These are phyloP conservation scores for Sedum album DNA, from an alignment of 164 flowering plant species.

Conservation along the genomic window DNA sequence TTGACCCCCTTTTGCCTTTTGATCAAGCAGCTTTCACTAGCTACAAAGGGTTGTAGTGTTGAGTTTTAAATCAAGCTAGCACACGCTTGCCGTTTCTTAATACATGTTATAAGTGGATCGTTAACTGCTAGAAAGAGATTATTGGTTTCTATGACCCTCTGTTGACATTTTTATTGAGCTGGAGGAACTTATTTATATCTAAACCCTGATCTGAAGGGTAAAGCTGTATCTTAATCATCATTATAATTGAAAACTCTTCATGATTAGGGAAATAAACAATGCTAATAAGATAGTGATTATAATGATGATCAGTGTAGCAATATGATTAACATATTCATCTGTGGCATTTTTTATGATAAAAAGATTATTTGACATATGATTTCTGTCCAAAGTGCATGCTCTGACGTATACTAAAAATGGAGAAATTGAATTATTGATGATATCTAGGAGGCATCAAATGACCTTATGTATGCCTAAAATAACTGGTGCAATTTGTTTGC, in stretches of 20 bases:
- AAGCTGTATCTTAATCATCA: slow-evolving; percentile 1
- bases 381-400: too few relatives aligned
- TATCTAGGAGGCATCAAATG: too few relatives aligned
- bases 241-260: background rate
- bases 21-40: slow-evolving; percentile 1
- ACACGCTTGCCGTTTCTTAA: background rate
- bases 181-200: background rate
- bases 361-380: too few relatives aligned
- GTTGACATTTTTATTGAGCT: background rate
- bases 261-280: background rate
- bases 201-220: background rate
- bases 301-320: background rate
- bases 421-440: too few relatives aligned
- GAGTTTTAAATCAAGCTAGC: background rate
- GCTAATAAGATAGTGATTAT: background rate
- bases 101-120: background rate
- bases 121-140: background rate
- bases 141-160: background rate
- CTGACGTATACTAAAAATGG: too few relatives aligned
- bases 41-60: background rate
- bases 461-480: too few relatives aligned
- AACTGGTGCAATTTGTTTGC: too few relatives aligned
- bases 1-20: background rate
- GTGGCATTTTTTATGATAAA: too few relatives aligned
- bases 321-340: background rate